Conservation (phyloP, 371 early-diverging fungal species). For the Polyrhizophydium stewartii region DNA sequence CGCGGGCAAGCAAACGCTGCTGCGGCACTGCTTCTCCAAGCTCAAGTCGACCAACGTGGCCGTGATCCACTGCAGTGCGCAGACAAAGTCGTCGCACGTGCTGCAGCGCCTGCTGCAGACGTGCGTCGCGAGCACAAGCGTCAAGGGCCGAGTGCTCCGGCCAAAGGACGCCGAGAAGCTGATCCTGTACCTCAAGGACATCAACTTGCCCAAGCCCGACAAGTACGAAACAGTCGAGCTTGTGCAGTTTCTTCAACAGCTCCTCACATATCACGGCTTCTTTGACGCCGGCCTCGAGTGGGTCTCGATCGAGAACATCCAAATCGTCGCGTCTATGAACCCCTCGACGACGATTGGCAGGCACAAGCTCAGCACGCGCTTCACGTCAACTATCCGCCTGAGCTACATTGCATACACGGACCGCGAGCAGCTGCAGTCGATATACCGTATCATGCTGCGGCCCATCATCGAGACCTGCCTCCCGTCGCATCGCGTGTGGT, state of each 20-base stretch:
- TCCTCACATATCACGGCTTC: conserved; percentile 49
- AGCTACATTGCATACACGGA: conserved; percentile 37
- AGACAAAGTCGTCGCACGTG: conserved; percentile 41
- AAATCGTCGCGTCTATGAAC: conserved; percentile 52
- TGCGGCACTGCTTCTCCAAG: conserved; percentile 37
- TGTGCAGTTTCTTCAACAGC: conserved; percentile 46
- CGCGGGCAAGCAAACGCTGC: conserved; percentile 43
- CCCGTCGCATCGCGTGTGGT: conserved; percentile 32
- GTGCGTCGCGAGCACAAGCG: conserved; percentile 36
- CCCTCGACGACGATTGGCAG: conserved; percentile 35
- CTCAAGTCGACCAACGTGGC: conserved; percentile 29
- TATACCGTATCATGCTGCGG: conserved; percentile 29
- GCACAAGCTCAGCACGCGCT: conserved; percentile 38
- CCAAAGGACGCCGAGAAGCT: conserved; percentile 45
- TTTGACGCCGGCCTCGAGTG: conserved; percentile 46
- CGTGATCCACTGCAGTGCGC: conserved; percentile 46
- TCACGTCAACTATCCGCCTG: conserved; percentile 37
- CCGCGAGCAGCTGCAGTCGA: conserved; percentile 31
- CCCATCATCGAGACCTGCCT: conserved; percentile 22
- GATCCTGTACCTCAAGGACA: conserved; percentile 48
- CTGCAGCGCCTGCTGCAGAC: conserved; percentile 38
- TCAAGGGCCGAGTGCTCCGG: conserved; percentile 37
- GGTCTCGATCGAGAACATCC: conserved; percentile 47
- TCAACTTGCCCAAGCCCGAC: conserved; percentile 48
- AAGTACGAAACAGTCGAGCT: conserved; percentile 50